A percentile compares a stretch with the other conserved stretches of the same genome.
phyloP scores from a whole-genome alignment of 805 yeast genomes.

The Saccharomycopsis sp. region DNA sequence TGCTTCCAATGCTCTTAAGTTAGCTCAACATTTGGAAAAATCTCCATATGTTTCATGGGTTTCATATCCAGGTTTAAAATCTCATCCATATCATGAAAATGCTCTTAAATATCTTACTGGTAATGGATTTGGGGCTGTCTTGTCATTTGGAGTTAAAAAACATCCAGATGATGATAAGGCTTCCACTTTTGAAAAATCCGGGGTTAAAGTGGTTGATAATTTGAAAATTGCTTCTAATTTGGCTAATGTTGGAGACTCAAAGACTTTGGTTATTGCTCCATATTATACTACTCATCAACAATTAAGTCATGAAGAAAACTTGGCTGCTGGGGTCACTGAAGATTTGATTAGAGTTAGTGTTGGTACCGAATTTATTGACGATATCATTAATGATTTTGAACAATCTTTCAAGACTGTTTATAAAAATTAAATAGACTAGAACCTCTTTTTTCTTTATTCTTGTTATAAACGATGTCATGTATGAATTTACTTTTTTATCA shows the following conservation, averaged over 20 bases:
- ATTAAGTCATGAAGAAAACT: constrained; percentile 69
- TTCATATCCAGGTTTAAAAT: constrained; percentile 80
- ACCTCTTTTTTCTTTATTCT: too few species aligned
- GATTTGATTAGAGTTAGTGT: constrained; percentile 83
- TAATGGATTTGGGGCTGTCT: constrained; percentile 77
- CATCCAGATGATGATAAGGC: constrained; percentile 34
- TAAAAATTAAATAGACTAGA: too few species aligned
- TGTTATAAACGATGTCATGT: too few species aligned
- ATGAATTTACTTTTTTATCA: too few species aligned
- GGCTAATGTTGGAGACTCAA: constrained; percentile 96
- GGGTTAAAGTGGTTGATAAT: constrained; percentile 75
- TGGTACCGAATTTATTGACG: constrained; percentile 89
- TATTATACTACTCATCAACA: constrained; percentile 95
- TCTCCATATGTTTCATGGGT: constrained; percentile 79
- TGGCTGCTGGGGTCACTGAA: constrained; percentile 76
- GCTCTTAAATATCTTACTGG: constrained; percentile 69
- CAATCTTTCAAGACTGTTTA: constrained; percentile 45
- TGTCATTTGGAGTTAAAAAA: constrained; percentile 82
- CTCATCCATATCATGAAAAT: constrained; percentile 65
- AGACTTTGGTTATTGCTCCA: constrained; percentile 92
- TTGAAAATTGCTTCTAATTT: constrained; percentile 82
- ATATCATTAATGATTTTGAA: constrained; percentile 80
- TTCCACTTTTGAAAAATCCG: constrained; percentile 62
- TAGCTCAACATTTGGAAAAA: constrained; percentile 67
- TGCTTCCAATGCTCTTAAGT: constrained; percentile 65